These are phyloP conservation scores for Pyrenopolyporus hunteri DNA, from an alignment of 495 filamentous ascomycete species.

Conservation along the genomic window DNA sequence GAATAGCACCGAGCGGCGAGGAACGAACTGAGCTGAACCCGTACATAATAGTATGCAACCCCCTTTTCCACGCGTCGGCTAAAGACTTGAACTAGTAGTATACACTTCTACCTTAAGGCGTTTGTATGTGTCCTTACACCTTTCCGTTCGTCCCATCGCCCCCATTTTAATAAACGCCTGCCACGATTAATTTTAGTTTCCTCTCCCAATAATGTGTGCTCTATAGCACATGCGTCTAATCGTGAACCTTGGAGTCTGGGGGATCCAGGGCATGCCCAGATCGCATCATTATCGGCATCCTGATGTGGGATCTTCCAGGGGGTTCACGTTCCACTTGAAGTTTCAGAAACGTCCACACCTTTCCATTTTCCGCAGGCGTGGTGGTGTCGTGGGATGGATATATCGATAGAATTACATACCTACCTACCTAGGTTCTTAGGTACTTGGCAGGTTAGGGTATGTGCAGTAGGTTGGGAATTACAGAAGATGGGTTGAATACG, in stretches of 20 bases:
- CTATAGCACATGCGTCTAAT: not conserved
- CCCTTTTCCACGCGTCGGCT: conserved; percentile 33
- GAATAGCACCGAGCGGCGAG: conserved; percentile 6
- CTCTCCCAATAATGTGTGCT: not conserved
- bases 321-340: conserved; percentile 40
- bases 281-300: conserved; percentile 38
- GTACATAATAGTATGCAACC: conserved; percentile 12
- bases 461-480: not conserved
- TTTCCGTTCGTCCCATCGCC: too few species aligned
- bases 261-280: conserved; percentile 22
- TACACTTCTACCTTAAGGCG: conserved; percentile 9
- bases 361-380: conserved; percentile 20
- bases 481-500: conserved; percentile 8
- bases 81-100: too few species aligned
- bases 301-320: conserved; percentile 34
- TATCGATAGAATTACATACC: conserved; percentile 8
- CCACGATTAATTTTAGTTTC: not conserved
- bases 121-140: conserved; percentile 7
- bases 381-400: conserved; percentile 17
- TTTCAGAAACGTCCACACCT: conserved; percentile 37
- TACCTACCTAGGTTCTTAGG: too few species aligned
- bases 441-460: too few species aligned
- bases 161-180: not conserved
- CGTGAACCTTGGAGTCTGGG: conserved; percentile 5
- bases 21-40: conserved; percentile 4